Conservation (phyloP, 345 rosid genomes). For the Citrus cavaleriei region DNA sequence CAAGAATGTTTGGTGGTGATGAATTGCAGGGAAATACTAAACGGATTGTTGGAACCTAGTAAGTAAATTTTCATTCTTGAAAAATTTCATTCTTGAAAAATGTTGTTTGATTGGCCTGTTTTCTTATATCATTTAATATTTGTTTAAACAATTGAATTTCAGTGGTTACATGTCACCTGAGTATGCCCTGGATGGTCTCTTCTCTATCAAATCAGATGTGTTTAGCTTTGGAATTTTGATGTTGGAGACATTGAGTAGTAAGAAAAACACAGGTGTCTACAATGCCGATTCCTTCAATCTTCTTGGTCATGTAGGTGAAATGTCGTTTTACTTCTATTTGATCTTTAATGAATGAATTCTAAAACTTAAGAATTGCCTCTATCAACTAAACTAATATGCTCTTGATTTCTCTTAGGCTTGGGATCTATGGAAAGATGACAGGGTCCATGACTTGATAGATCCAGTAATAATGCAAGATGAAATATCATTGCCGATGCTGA, state of each 20-base stretch:
- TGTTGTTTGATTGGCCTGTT: background rate
- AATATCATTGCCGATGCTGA: background rate
- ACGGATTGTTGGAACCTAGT: constrained; percentile 46
- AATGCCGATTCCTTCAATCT: constrained; percentile 24
- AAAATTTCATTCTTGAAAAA: background rate
- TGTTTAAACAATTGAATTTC: background rate
- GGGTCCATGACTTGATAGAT: background rate
- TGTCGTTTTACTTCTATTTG: background rate
- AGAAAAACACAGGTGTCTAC: constrained; percentile 42
- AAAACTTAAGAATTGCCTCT: background rate
- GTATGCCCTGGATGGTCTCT: constrained; percentile 5
- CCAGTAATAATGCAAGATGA: background rate
- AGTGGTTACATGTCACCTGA: constrained; percentile 48
- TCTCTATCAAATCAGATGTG: constrained; percentile 10
- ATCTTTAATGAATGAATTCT: background rate
- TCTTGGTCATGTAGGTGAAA: constrained; percentile 22
- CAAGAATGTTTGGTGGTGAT: constrained; percentile 44
- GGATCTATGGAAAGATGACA: background rate
- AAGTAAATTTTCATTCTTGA: constrained; percentile 15
- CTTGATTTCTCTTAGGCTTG: background rate
- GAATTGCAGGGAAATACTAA: constrained; percentile 41
- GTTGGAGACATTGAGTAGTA: constrained; percentile 44
- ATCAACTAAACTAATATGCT: background rate
- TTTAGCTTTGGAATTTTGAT: constrained; percentile 7
- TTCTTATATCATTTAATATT: no score